Percentiles rank a stretch among this genome's conserved stretches.
Conservation (phyloP, 2,329 filamentous ascomycete genomes). For the Lachnellula hyalina region DNA sequence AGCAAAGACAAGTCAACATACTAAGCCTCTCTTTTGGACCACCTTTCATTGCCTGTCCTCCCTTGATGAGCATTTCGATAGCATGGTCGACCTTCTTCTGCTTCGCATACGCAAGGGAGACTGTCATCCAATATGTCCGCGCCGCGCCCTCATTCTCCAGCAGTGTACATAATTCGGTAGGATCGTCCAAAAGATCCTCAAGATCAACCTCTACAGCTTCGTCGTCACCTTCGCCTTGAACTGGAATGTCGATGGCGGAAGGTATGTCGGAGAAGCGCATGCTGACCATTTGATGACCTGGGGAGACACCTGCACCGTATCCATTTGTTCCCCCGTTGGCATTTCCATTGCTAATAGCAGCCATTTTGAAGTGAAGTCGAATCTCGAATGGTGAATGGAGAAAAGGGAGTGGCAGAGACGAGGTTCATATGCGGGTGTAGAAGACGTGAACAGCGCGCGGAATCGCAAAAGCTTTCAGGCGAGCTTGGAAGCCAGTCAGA, state of each 20-base stretch:
- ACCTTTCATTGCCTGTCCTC: constrained; percentile 53
- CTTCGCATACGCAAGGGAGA: constrained; percentile 93
- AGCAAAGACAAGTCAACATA: constrained; percentile 62
- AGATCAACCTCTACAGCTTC: constrained; percentile 89
- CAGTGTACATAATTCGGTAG: constrained; percentile 88
- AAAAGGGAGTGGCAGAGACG: background rate
- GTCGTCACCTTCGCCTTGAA: constrained; percentile 57
- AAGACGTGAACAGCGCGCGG: background rate
- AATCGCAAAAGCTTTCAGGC: background rate
- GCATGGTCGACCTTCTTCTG: constrained; percentile 86
- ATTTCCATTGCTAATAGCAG: constrained; percentile 22
- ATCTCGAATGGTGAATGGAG: background rate
- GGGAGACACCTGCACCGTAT: constrained; percentile 12
- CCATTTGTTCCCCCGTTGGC: constrained; percentile 26
- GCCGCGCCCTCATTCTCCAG: constrained; percentile 91
- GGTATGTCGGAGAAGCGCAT: constrained; percentile 60
- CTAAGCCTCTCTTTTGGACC: constrained; percentile 61
- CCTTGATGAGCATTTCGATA: constrained; percentile 65
- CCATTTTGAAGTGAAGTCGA: constrained; percentile 17
- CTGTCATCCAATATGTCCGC: constrained; percentile 96
- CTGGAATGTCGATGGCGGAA: constrained; percentile 60
- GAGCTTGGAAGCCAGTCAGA: background rate
- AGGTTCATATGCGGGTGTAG: background rate
- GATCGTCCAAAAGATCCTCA: constrained; percentile 85
- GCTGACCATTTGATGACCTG: constrained; percentile 24